Evolutionary conservation across 2,329 filamentous ascomycete species (phyloP), one percentile per base, ranked within the genome.

Genomic region (Cercospora berteroae): DNA sequence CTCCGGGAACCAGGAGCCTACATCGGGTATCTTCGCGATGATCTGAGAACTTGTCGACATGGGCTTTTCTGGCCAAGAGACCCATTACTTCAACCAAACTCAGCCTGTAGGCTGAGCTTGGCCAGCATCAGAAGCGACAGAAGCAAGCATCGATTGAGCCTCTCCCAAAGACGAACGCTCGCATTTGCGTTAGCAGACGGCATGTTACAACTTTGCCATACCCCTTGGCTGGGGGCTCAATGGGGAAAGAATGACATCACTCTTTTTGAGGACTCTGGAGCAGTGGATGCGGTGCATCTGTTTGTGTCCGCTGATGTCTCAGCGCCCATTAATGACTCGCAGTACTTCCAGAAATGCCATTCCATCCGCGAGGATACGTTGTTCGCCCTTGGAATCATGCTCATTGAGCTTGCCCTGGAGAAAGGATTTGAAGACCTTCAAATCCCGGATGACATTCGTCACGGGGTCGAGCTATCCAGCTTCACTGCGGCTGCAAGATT

Each of bases 391-490:
- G 77, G 78, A 0, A 66, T 79, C 1, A 64, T 77, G 13, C 72
- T 80, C 3, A 77, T 79, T 27, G 77, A 80, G 64, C 72, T 80
- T 4, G 79, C 76, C 70, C 73, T 76, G 52, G 69, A 72, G 2
- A 69, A 74, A 62, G 59, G 74, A 2, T 66, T 79, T 3, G 63
- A 67, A 4, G 70, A 73, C 0, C 61, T 78, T 2, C 56, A 33
- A 18, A 18, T 20, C 18, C 16, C 31, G n/a, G 52, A 59, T 3
- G 63, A 64, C 25, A 16, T 8, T 5, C 52, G 29, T 2, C 39
- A 29, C 18, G 63, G 63, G 4, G n/a, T 33, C 4, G 31, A 58
- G 16, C 56, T 33, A 1, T 57, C 52, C 2, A 57, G 59, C 25
- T 65, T 60, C 39, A 50, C 58, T 29, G 20, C 63, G 5, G 63